phyloP scores from a whole-genome alignment of 257 asterid genomes.

The Lycium barbarum region DNA sequence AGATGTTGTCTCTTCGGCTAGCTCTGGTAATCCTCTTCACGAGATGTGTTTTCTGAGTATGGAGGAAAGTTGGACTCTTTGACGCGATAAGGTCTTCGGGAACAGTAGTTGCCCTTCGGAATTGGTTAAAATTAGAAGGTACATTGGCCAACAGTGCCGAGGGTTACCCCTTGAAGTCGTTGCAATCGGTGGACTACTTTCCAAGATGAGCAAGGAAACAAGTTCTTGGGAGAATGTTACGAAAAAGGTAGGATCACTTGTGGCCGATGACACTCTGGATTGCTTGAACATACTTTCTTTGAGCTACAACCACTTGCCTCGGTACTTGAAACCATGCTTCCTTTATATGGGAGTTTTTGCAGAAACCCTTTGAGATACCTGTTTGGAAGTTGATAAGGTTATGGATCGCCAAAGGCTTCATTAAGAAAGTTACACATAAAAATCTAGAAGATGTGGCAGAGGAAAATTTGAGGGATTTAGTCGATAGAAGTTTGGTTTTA shows the following conservation, averaged over 20 bases:
- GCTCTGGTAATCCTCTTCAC: not conserved
- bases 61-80: not conserved
- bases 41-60: not conserved
- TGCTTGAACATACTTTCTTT: not conserved
- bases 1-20: not conserved
- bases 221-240: not conserved
- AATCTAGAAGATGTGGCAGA: constrained; percentile 15
- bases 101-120: not conserved
- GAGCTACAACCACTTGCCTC: constrained; percentile 28
- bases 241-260: not conserved
- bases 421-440: not conserved
- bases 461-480: not conserved
- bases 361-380: not conserved
- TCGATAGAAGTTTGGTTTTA: not conserved
- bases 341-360: constrained; percentile 5
- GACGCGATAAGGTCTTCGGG: not conserved
- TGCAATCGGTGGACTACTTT: constrained; percentile 5
- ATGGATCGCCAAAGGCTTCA: constrained; percentile 16
- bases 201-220: not conserved
- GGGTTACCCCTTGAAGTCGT: constrained; percentile 22
- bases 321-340: constrained; percentile 20
- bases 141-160: not conserved
- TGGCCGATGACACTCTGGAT: not conserved
- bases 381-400: not conserved
- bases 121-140: not conserved